Conservation (phyloP, 2,329 filamentous ascomycete genomes). For the Sclerotinia subarctica region DNA sequence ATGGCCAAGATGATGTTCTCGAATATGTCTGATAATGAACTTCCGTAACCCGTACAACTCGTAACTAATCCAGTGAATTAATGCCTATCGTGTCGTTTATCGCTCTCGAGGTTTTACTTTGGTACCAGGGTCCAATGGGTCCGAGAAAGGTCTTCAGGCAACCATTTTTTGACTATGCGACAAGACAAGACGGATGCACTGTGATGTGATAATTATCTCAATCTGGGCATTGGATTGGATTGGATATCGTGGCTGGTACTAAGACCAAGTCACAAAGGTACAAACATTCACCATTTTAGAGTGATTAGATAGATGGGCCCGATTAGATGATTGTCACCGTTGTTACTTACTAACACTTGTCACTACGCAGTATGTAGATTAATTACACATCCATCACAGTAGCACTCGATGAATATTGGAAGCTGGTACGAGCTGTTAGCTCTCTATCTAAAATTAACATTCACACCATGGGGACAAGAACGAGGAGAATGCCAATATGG, state of each 20-base stretch:
- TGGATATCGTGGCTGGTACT: neutral
- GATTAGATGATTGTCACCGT: neutral
- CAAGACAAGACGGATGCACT: neutral
- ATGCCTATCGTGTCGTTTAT: conserved; percentile 1
- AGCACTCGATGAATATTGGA: neutral
- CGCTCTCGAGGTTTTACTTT: neutral
- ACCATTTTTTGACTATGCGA: conserved; percentile 1
- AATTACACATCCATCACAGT: conserved; percentile 1
- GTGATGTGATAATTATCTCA: neutral
- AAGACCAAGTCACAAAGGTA: neutral
- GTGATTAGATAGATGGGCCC: neutral
- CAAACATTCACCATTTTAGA: neutral
- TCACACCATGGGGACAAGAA: neutral
- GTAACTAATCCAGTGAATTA: conserved; percentile 8
- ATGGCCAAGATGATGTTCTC: conserved; percentile 5
- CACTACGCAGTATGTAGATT: neutral
- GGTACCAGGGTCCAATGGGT: neutral
- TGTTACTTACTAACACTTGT: neutral
- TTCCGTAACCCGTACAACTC: neutral
- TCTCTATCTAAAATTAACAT: conserved; percentile 3
- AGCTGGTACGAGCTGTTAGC: neutral
- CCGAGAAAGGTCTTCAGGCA: conserved; percentile 17
- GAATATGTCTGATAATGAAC: neutral
- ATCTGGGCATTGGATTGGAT: neutral
- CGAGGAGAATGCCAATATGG: conserved; percentile 13